These are phyloP conservation scores for Pulveroboletus frians DNA, from an alignment of 768 basidiomycete species.

Conservation along the genomic window DNA sequence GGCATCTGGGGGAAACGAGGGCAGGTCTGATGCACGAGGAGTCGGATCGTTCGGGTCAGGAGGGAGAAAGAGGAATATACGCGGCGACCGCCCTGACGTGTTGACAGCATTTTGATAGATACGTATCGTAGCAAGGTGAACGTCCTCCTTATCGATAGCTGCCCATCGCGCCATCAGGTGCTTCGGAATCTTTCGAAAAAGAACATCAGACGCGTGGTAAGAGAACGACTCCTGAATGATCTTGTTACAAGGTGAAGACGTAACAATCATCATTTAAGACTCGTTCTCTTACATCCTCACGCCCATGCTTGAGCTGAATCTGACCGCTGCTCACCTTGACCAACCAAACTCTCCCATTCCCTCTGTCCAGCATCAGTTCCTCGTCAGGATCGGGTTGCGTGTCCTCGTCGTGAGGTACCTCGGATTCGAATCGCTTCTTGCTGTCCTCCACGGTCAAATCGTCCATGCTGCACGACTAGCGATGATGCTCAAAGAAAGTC, in stretches of 20 bases:
- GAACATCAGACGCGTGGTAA: background rate
- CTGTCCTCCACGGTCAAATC: slow-evolving; percentile 47
- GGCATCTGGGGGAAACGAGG: slow-evolving; percentile 26
- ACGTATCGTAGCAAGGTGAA: slow-evolving; percentile 80
- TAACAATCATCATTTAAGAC: too few relatives aligned
- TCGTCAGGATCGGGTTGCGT: slow-evolving; percentile 76
- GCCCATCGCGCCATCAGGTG: slow-evolving; percentile 85
- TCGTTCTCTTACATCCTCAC: background rate
- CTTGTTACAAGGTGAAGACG: too few relatives aligned
- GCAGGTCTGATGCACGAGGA: slow-evolving; percentile 21
- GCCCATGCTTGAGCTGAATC: background rate
- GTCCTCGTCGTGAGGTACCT: slow-evolving; percentile 50
- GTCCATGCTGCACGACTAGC: slow-evolving; percentile 25
- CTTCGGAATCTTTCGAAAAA: slow-evolving; percentile 63
- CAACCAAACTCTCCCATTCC: slow-evolving; percentile 75
- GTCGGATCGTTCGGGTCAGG: slow-evolving; percentile 46
- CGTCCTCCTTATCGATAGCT: slow-evolving; percentile 64
- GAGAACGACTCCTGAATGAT: background rate
- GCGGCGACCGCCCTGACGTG: slow-evolving; percentile 44
- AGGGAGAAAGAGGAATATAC: slow-evolving; percentile 64
- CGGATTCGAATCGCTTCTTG: slow-evolving; percentile 67
- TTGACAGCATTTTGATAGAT: slow-evolving; percentile 56
- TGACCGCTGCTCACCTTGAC: slow-evolving; percentile 60
- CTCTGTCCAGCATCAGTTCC: slow-evolving; percentile 71
- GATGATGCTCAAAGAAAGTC: background rate